Evolutionary conservation across 169 alveolate species (phyloP).

Genomic region (Blepharisma undulans): DNA sequence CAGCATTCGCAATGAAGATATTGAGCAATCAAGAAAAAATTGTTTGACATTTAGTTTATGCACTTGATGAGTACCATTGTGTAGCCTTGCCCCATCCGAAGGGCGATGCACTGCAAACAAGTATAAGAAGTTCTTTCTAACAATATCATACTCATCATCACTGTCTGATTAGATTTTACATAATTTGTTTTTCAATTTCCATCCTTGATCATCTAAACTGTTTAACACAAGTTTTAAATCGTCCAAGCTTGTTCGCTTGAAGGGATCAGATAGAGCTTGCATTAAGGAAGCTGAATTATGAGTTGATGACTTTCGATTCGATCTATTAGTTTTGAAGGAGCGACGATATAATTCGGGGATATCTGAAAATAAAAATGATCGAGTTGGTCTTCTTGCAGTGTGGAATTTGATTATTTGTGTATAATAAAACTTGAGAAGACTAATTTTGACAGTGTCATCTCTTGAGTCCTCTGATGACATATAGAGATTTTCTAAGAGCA

Average conservation of each 20-base stretch:
- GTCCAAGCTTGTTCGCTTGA: not conserved
- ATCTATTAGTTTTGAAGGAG: not conserved
- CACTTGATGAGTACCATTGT: not conserved
- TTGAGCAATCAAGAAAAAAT: not conserved
- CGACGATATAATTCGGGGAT: not conserved
- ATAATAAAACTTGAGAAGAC: not conserved
- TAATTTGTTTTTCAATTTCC: not conserved
- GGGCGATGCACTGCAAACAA: not conserved
- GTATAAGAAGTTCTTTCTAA: not conserved
- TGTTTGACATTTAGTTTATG: not conserved
- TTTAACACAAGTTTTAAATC: not conserved
- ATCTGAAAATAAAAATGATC: not conserved
- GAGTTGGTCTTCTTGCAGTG: not conserved
- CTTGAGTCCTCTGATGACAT: not conserved
- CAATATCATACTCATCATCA: not conserved
- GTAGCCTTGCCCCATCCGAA: not conserved
- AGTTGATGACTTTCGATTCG: not conserved
- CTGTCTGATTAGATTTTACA: not conserved
- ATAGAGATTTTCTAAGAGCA: not conserved
- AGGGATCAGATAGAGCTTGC: not conserved
- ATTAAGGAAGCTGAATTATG: not conserved
- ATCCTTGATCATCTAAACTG: not conserved
- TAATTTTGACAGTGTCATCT: not conserved
- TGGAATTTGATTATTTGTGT: not conserved
- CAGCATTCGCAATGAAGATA: not conserved